A percentile compares a stretch with the other conserved stretches of the same genome.
Evolutionary conservation across 2,329 filamentous ascomycete genomes (phyloP).

Genomic region (Periconia sp.): DNA sequence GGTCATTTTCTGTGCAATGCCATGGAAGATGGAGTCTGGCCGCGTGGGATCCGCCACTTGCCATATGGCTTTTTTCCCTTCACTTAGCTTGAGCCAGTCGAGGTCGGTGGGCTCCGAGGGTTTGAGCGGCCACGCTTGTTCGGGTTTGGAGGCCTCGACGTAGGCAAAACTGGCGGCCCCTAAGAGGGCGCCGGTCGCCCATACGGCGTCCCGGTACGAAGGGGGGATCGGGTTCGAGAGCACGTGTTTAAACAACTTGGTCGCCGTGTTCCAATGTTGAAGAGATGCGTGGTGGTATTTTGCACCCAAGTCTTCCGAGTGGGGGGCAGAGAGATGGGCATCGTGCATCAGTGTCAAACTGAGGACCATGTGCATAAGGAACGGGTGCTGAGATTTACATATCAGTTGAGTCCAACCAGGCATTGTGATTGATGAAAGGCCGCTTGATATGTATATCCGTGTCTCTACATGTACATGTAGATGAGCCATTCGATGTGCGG

Average conservation of each 20-base stretch:
- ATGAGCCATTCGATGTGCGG: no score
- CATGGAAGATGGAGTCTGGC: constrained; percentile 51
- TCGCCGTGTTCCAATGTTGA: constrained; percentile 52
- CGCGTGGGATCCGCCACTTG: constrained; percentile 53
- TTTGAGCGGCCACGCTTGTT: constrained; percentile 60
- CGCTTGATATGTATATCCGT: no score
- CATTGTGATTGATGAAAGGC: neutral
- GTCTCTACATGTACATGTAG: no score
- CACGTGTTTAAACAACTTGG: constrained; percentile 51
- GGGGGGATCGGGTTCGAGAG: constrained; percentile 42
- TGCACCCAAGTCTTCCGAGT: constrained; percentile 23
- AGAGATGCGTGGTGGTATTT: constrained; percentile 38
- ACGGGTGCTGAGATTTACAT: constrained; percentile 45
- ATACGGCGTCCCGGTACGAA: constrained; percentile 49
- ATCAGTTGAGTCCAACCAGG: neutral
- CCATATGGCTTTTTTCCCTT: constrained; percentile 60
- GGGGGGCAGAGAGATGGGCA: constrained; percentile 39
- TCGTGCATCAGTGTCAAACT: constrained; percentile 59
- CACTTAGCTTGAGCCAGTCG: constrained; percentile 60
- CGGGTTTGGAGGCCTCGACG: constrained; percentile 45
- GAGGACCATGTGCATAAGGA: constrained; percentile 58
- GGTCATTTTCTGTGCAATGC: constrained; percentile 26
- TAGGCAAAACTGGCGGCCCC: constrained; percentile 51
- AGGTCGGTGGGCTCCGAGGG: constrained; percentile 49
- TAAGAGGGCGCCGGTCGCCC: constrained; percentile 53